Conservation (phyloP, 331 rosid genomes). For the Pyracantha coccinea region DNA sequence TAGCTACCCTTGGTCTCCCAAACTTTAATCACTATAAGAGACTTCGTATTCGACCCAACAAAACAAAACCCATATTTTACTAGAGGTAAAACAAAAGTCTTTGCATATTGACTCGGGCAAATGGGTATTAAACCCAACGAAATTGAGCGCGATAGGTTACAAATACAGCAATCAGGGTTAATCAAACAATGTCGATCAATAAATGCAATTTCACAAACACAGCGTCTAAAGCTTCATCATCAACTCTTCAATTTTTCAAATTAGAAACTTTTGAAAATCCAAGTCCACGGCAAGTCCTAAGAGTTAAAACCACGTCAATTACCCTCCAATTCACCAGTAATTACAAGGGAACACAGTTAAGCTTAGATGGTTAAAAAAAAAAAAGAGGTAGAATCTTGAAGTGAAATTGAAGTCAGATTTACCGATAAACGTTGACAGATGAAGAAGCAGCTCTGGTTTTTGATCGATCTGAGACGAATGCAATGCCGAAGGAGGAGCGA, state of each 20-base stretch:
- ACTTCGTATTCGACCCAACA: not conserved
- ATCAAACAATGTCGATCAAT: not conserved
- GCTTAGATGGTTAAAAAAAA: not conserved
- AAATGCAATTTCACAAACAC: not conserved
- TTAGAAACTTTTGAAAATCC: not conserved
- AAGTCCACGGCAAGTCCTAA: not conserved
- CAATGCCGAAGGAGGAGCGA: constrained; percentile 33
- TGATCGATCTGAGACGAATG: constrained; percentile 50
- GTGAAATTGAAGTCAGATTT: constrained; percentile 7
- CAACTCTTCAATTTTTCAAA: not conserved
- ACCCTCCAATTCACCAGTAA: not conserved
- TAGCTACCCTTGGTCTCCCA: not conserved
- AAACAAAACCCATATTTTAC: not conserved
- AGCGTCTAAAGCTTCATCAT: not conserved
- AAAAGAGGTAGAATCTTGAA: not conserved
- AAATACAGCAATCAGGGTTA: not conserved
- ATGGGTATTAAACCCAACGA: not conserved
- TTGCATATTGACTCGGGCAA: not conserved
- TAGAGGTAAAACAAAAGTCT: not conserved
- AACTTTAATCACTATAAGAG: not conserved
- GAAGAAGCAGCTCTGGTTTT: not conserved
- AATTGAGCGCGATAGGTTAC: too few species aligned
- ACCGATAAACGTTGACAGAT: constrained; percentile 18
- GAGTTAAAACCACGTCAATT: not conserved
- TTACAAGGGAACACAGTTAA: not conserved